Evolutionary conservation across 441 rosid species (phyloP), one percentile per base, ranked within the genome.

Genomic region (Corymbia calophylla): DNA sequence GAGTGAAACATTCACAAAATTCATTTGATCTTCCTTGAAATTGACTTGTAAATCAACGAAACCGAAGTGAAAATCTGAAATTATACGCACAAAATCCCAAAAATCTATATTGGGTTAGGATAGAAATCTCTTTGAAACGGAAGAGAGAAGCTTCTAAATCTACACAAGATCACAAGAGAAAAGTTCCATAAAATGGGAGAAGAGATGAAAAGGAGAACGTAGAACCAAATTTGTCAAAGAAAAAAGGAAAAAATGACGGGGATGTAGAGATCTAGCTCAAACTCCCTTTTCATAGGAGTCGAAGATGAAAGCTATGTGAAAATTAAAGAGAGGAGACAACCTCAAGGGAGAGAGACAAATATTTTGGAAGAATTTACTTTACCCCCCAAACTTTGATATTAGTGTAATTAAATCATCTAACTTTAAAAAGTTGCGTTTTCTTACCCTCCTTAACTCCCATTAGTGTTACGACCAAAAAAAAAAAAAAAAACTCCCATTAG

Each of bases 1-100:
- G n/a, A 58, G n/a, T 58, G 10, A 58, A 58, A 5, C 6, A 23
- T 58, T 58, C n/a, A 4, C 1, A 0, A 58, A 58, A 2, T 29
- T 58, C 62, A 27, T 56, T 27, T 1, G 25, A 0, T 23, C 13
- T 51, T 56, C 64, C 3, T 25, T 25, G 29, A 58, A 58, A 58
- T 0, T 58, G 3, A 25, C 0, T 4, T 25, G 25, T 10, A 3
- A 27, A 58, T 29, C n/a, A 10, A 58, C 5, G 14, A 58, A 58
- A 58, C 64, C 14, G 14, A 58, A 25, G 64, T 58, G 64, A 58
- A 58, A 25, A 10, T 14, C 64, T 14, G 25, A 58, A 58, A 58
- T 58, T 58, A 25, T 58, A 58, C n/a, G 25, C n/a, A 23, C 14
- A 58, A 58, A 58, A 58, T 58, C 64, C 7, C n/a, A 13, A 25